Evolutionary conservation across 2,329 filamentous ascomycete species (phyloP).

Genomic region (Exophiala spinifera): DNA sequence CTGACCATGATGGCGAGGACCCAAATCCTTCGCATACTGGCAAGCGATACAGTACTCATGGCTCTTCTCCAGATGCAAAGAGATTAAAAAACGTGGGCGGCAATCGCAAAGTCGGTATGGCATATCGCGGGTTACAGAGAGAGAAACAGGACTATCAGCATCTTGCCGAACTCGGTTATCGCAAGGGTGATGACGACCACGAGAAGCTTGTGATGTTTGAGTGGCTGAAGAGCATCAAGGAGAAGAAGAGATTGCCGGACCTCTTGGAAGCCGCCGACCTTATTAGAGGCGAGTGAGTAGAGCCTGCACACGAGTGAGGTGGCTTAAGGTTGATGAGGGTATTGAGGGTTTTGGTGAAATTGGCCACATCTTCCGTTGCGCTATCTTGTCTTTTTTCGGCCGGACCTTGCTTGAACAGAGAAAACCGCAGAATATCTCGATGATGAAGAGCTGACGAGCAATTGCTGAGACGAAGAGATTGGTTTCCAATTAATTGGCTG

Average conservation of each 20-base stretch:
- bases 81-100: neutral
- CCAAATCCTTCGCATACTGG: neutral
- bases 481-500: too few species aligned
- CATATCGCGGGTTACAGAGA: conserved; percentile 4
- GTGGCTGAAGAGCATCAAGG: conserved; percentile 10
- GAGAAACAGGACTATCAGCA: conserved; percentile 1
- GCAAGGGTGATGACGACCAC: neutral
- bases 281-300: neutral
- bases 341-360: too few species aligned
- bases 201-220: conserved; percentile 12
- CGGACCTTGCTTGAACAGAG: too few species aligned
- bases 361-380: too few species aligned
- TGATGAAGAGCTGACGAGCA: too few species aligned
- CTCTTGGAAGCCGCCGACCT: neutral
- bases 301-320: neutral
- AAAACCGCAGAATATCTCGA: too few species aligned
- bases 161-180: conserved; percentile 7
- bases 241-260: conserved; percentile 3
- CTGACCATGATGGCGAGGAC: neutral
- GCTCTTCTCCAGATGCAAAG: neutral
- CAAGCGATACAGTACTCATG: neutral
- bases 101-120: neutral
- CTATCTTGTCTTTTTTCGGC: too few species aligned
- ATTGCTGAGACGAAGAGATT: too few species aligned
- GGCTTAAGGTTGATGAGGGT: too few species aligned